A percentile compares a stretch with the other conserved stretches of the same genome.
These are phyloP conservation scores for Fomitopsis pinicola DNA, from an alignment of 1,284 basidiomycete genomes.

Conservation along the genomic window DNA sequence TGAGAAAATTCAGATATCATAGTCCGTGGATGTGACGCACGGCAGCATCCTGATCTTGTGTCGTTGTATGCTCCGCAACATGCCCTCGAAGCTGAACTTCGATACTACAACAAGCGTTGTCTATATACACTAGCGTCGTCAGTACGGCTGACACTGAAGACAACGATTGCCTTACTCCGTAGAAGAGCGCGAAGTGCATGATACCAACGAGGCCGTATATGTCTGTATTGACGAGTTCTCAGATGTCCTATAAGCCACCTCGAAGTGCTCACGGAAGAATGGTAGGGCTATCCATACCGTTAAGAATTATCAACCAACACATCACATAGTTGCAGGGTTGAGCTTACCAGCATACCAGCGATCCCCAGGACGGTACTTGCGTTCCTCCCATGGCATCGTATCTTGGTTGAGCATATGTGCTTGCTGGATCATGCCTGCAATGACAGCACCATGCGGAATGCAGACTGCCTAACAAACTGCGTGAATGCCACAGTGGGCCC, in stretches of 20 bases:
- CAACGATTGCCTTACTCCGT: conserved; percentile 31
- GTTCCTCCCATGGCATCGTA: conserved; percentile 20
- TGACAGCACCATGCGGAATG: conserved; percentile 64
- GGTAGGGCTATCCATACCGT: conserved; percentile 19
- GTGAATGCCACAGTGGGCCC: background rate
- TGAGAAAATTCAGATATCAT: too few relatives aligned
- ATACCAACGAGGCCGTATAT: conserved; percentile 67
- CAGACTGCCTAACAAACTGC: conserved; percentile 49
- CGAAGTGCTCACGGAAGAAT: conserved; percentile 26
- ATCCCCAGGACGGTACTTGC: conserved; percentile 52
- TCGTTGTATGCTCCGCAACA: conserved; percentile 64
- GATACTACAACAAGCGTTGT: conserved; percentile 59
- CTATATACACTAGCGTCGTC: conserved; percentile 10
- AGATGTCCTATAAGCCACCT: background rate
- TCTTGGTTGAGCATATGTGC: conserved; percentile 46
- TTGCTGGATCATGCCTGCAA: conserved; percentile 64
- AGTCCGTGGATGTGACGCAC: conserved; percentile 31
- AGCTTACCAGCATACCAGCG: conserved; percentile 37
- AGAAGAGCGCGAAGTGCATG: conserved; percentile 45
- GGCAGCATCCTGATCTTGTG: conserved; percentile 63
- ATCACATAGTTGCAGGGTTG: too few relatives aligned
- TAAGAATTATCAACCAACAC: background rate
- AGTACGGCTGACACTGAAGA: background rate
- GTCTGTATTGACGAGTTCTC: conserved; percentile 34
- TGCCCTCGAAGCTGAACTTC: conserved; percentile 67